These are phyloP conservation scores for Pythium monospermum DNA, from an alignment of 352 stramenopile genomes.

Conservation along the genomic window DNA sequence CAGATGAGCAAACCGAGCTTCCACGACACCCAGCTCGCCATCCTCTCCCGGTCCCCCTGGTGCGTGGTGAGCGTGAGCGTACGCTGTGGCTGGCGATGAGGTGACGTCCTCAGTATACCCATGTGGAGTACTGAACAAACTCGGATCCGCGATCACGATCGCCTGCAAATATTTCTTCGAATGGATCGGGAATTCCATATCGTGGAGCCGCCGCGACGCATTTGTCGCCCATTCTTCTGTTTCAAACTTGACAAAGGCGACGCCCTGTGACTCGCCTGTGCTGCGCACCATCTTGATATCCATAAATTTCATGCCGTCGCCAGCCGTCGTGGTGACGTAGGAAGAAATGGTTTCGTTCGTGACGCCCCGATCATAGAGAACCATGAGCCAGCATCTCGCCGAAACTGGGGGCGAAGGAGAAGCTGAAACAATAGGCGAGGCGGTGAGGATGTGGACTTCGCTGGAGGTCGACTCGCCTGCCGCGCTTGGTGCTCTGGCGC, in stretches of 20 bases:
- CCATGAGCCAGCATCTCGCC: slow-evolving; percentile 48
- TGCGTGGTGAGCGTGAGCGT: background rate
- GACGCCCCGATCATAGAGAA: slow-evolving; percentile 63
- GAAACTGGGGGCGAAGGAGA: background rate
- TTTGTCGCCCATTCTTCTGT: slow-evolving; percentile 37
- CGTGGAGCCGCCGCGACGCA: slow-evolving; percentile 49
- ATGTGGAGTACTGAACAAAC: slow-evolving; percentile 58
- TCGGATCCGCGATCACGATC: slow-evolving; percentile 64
- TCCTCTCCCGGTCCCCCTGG: slow-evolving; percentile 46
- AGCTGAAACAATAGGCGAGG: slow-evolving; percentile 3
- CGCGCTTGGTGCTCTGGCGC: background rate
- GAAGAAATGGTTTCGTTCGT: slow-evolving; percentile 61
- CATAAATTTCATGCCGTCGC: slow-evolving; percentile 71
- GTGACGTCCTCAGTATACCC: slow-evolving; percentile 3
- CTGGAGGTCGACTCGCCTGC: slow-evolving; percentile 20
- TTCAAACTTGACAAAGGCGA: slow-evolving; percentile 76
- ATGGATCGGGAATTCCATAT: slow-evolving; percentile 45
- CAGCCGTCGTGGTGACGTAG: slow-evolving; percentile 45
- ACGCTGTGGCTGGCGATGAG: background rate
- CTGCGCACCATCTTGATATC: slow-evolving; percentile 74
- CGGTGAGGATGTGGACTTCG: too few species aligned
- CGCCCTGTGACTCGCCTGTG: slow-evolving; percentile 53
- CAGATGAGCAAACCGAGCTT: slow-evolving; percentile 74
- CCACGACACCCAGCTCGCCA: slow-evolving; percentile 63
- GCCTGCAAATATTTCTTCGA: slow-evolving; percentile 56